Conservation (phyloP, 192 early-diverging fungal species). For the Backusella australiensis region DNA sequence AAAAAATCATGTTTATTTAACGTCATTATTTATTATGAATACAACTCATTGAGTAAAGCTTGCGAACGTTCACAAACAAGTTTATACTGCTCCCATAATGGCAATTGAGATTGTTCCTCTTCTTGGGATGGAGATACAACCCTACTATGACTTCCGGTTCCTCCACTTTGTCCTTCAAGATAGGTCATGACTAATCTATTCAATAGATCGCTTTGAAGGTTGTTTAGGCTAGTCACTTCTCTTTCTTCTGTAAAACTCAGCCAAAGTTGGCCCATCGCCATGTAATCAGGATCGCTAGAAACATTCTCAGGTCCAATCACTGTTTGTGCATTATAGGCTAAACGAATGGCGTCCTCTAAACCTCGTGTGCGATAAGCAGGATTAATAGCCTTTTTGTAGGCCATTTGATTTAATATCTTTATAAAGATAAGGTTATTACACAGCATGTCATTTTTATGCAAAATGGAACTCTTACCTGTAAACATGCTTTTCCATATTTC, state of each 20-base stretch:
- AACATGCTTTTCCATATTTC: slow-evolving; percentile 20
- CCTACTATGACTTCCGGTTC: background rate
- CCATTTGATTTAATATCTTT: slow-evolving; percentile 18
- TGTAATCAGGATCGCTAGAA: slow-evolving; percentile 9
- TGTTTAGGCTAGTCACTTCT: slow-evolving; percentile 6
- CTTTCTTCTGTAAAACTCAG: slow-evolving; percentile 16
- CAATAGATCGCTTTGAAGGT: slow-evolving; percentile 22
- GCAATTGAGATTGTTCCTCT: background rate
- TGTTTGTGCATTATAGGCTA: slow-evolving; percentile 25
- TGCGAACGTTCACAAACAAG: background rate
- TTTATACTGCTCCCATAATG: slow-evolving; percentile 17
- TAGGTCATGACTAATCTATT: slow-evolving; percentile 35
- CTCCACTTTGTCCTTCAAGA: slow-evolving; percentile 28
- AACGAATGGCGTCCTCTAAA: slow-evolving; percentile 31
- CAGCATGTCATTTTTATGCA: background rate
- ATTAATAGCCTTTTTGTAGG: slow-evolving; percentile 20
- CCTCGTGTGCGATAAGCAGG: slow-evolving; percentile 24
- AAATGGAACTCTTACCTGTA: slow-evolving; percentile 8
- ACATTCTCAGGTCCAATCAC: slow-evolving; percentile 25
- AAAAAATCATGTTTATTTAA: background rate
- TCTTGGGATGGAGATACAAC: background rate
- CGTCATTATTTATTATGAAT: background rate
- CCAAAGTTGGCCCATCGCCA: slow-evolving; percentile 22
- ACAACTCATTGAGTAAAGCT: background rate
- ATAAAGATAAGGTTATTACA: background rate